Evolutionary conservation across 495 filamentous ascomycete species (phyloP), one percentile per base, ranked within the genome.

Genomic region (Venustampulla echinocandica): DNA sequence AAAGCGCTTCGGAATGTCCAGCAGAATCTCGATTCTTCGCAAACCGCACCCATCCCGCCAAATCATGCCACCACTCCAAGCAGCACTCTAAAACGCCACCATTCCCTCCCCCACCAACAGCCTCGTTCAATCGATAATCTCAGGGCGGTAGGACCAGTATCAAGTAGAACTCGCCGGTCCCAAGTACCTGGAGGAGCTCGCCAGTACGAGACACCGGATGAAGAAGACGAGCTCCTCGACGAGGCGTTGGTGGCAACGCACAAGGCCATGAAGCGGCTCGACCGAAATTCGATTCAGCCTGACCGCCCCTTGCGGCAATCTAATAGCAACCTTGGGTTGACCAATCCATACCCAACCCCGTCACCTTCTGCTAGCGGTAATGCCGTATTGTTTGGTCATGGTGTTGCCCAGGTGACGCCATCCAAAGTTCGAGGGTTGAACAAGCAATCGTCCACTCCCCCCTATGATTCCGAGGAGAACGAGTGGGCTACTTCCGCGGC

Each of bases 191-290:
- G 87, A 23, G 80, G 79, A 19, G 78, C 87, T 49, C 81, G 80
- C 11, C 84, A 90, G 56, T 94, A 96, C 59, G 93, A 97, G 64
- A 93, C 88, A 3, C 87, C 93, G 0, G 88, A 95, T 58, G 92
- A 99, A 63, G 88, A 97, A 57, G 92, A 97, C 51, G 92, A 99
- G 63, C 76, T 98, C 10, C 70, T 95, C 10, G 88, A 95, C 56
- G 92, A 97, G 64, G 90, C 69, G 45, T 49, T 76, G 55, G 37
- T 54, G 15, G 68, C 68, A 27, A 71, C 72, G 3, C 68, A 68
- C 15, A 55, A 61, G 13, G 75, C 65, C 1, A 71, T 73, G 64
- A 73, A 71, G 47, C 63, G 62, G 37, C 59, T 76, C 27, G 69
- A 76, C 53, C 65, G 69, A 55, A 68, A 75, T 39, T 54, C 63